Evolutionary conservation across 768 basidiomycete species (phyloP).

Genomic region (Dentipellis sp.): DNA sequence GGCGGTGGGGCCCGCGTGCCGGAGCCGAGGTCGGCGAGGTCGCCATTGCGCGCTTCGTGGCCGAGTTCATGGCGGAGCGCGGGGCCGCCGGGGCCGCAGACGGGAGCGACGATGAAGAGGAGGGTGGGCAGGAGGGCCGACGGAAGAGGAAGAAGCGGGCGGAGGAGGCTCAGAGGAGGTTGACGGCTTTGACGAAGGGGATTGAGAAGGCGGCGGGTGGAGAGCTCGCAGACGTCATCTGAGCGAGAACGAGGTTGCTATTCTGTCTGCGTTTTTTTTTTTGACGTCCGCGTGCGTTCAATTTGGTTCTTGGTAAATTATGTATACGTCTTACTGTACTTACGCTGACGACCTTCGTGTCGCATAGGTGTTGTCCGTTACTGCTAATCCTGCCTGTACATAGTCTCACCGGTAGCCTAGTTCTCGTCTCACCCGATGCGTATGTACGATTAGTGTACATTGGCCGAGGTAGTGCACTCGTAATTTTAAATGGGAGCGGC

Average conservation of each 20-base stretch:
- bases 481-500: too few species aligned
- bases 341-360: too few species aligned
- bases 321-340: neutral
- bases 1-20: constrained; percentile 82
- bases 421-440: too few species aligned
- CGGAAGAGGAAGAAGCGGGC: constrained; percentile 12
- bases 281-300: neutral
- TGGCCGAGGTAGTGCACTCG: too few species aligned
- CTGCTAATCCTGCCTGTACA: too few species aligned
- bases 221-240: constrained; percentile 31
- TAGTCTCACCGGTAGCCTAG: too few species aligned
- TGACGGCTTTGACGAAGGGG: constrained; percentile 41
- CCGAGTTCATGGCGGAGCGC: constrained; percentile 64
- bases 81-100: neutral
- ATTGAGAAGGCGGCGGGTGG: constrained; percentile 61
- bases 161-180: constrained; percentile 24
- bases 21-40: constrained; percentile 78
- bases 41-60: constrained; percentile 65
- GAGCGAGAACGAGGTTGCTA: neutral
- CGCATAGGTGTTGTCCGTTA: too few species aligned
- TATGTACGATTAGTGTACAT: too few species aligned
- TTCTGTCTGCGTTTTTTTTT: too few species aligned
- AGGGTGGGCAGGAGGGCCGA: constrained; percentile 13
- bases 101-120: constrained; percentile 5
- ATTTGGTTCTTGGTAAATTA: neutral